Evolutionary conservation across 306 rosid species (phyloP).

Genomic region (Sechiopsis laciniata): DNA sequence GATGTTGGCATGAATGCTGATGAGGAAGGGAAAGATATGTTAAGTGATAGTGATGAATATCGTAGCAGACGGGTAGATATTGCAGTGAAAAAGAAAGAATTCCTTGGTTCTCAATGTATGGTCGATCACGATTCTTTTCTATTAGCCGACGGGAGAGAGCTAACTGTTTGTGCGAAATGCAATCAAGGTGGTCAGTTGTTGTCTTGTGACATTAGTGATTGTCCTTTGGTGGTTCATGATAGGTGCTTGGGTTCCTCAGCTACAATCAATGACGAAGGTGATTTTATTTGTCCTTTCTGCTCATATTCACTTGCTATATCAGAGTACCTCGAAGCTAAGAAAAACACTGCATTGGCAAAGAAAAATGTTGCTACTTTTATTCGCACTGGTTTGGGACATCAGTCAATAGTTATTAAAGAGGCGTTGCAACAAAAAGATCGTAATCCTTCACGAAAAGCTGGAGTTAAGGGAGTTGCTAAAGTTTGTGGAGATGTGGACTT

Average conservation of each 20-base stretch:
- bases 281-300: slow-evolving; percentile 70
- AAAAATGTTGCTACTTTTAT: slow-evolving; percentile 40
- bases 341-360: slow-evolving; percentile 42
- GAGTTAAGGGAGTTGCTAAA: slow-evolving; percentile 29
- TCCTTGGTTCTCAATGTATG: slow-evolving; percentile 34
- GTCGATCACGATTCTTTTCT: slow-evolving; percentile 29
- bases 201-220: slow-evolving; percentile 45
- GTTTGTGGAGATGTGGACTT: slow-evolving; percentile 22
- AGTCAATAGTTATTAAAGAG: slow-evolving; percentile 21
- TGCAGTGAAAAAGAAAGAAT: slow-evolving; percentile 35
- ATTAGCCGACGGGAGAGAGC: slow-evolving; percentile 19
- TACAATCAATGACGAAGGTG: slow-evolving; percentile 35
- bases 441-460: slow-evolving; percentile 22
- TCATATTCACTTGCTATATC: slow-evolving; percentile 42
- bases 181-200: slow-evolving; percentile 50
- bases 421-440: slow-evolving; percentile 26
- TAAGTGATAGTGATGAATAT: slow-evolving; percentile 33
- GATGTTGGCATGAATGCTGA: slow-evolving; percentile 25
- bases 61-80: slow-evolving; percentile 26
- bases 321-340: slow-evolving; percentile 56
- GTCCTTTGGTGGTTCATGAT: slow-evolving; percentile 60
- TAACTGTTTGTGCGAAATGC: slow-evolving; percentile 41
- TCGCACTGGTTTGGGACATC: slow-evolving; percentile 27
- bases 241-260: slow-evolving; percentile 41
- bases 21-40: slow-evolving; percentile 27